phyloP scores from a whole-genome alignment of 2,329 filamentous ascomycete species.

The Metarhizium robertsii region DNA sequence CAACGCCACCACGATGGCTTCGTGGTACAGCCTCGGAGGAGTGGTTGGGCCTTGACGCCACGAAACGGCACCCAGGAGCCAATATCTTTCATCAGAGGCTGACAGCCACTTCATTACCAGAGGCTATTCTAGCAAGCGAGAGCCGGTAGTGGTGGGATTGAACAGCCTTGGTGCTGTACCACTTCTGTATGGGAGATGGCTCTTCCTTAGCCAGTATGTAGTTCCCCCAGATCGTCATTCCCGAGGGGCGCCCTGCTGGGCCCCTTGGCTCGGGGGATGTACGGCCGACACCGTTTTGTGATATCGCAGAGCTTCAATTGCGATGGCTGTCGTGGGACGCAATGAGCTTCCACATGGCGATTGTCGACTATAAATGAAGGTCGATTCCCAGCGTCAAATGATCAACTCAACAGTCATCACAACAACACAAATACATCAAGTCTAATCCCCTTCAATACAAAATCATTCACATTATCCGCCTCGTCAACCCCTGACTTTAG shows the following conservation, averaged over 20 bases:
- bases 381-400: neutral
- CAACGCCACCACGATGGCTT: neutral
- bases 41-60: neutral
- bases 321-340: no score
- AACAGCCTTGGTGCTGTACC: neutral
- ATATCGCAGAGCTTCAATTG: neutral
- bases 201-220: no score
- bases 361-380: constrained; percentile 2
- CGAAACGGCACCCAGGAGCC: neutral
- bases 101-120: neutral
- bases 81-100: neutral
- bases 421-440: neutral
- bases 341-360: neutral
- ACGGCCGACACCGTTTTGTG: neutral
- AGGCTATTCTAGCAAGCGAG: neutral
- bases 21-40: neutral
- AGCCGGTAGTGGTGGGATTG: neutral
- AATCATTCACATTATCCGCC: neutral
- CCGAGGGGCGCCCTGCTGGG: neutral
- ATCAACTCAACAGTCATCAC: neutral
- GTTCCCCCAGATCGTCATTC: neutral
- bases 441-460: neutral
- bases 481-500: neutral
- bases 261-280: neutral
- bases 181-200: neutral